phyloP scores from a whole-genome alignment of 768 basidiomycete genomes.

The Trametes villosa region DNA sequence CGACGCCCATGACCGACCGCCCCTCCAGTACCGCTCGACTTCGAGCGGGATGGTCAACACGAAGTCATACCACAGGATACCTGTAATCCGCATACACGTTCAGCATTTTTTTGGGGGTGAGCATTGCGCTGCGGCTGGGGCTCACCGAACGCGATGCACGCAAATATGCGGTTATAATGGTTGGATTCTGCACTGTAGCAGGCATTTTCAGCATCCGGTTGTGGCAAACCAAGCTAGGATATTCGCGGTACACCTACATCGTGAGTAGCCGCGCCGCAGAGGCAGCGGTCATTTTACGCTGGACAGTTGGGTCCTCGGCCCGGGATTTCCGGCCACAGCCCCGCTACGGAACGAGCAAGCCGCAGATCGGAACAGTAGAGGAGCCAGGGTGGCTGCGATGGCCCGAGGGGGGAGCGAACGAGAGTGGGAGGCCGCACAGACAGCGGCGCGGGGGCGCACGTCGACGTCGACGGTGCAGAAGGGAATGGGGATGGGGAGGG shows the following conservation, averaged over 20 bases:
- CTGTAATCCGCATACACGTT: not conserved
- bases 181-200: slow-evolving; percentile 9
- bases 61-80: slow-evolving; percentile 9
- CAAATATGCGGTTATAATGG: slow-evolving; percentile 4
- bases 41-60: slow-evolving; percentile 9
- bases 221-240: not conserved
- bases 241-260: not conserved
- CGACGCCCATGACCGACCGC: slow-evolving; percentile 7
- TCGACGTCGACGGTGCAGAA: not conserved
- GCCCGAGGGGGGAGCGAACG: not conserved
- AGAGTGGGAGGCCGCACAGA: not conserved
- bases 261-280: not conserved
- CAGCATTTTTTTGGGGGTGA: too few species aligned
- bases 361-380: not conserved
- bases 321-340: slow-evolving; percentile 1
- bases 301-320: not conserved
- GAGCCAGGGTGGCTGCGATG: slow-evolving; percentile 4
- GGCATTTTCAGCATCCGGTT: not conserved
- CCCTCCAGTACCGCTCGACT: slow-evolving; percentile 12
- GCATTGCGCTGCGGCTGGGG: not conserved
- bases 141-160: slow-evolving; percentile 10
- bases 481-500: not conserved
- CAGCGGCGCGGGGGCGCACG: not conserved
- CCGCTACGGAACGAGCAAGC: not conserved
- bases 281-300: slow-evolving; percentile 4